Base-by-base conservation (phyloP, 345 rosid genomes). In the Salix brachista region DNA sequence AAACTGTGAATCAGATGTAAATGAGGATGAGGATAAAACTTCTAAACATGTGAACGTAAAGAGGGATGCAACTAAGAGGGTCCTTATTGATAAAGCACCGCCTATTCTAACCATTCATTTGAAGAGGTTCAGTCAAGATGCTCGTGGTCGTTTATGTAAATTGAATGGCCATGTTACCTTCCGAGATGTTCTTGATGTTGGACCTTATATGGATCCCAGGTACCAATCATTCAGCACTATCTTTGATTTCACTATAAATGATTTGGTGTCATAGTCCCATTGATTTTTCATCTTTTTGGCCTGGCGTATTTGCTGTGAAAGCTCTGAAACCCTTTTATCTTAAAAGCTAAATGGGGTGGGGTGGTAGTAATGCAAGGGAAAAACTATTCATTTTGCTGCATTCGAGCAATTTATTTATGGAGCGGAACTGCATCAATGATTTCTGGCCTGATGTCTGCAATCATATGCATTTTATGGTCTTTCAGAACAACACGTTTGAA, bases 111-210 rank as follows among this genome's bases (percentile, higher is more conserved):
- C 97, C 52, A 83, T 96, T 79, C 99, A 96, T 87, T 84, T 96
- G 77, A 96, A 96, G 74, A 89, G 99, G 83, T 96, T 96, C 82
- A 88, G 89, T 86, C 99, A 96, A 85, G 99, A 94, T 83, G 82
- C 85, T 62, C 98, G 96, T 46, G 99, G 99, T 80, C 93, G 97
- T 70, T 81, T 92, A 77, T 92, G 88, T 87, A 96, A 96, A 89
- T 85, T 96, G 86, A 92, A 86, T 39, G 99, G 99, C 42, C 97
- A 90, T 84, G 94, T 96, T 77, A 83, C 81, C 80, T 96, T 96
- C 77, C 69, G 87, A 80, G 98, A 92, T 70, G 42, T 66, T 39
- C 81, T 96, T 23, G 91, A 96, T 87, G 90, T 96, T 70, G 79
- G 84, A 75, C 94, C 92, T 11, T 96, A 85, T 68, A 81, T 92